phyloP scores from a whole-genome alignment of 768 basidiomycete genomes.

The Crassisporium funariophilum region DNA sequence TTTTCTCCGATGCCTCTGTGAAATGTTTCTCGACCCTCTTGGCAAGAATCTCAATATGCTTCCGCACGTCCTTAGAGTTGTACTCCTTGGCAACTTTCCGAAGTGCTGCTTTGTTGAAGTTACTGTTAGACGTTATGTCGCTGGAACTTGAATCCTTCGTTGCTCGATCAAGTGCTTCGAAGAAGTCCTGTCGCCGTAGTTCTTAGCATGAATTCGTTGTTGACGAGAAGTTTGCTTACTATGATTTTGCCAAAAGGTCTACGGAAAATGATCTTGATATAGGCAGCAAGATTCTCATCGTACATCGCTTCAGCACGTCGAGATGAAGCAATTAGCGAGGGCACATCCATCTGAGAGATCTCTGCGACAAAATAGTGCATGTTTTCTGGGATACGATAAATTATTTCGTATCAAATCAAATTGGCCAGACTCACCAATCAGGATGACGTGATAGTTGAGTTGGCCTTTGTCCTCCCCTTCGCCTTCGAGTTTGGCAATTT shows the following conservation, averaged over 20 bases:
- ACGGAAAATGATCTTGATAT: conserved; percentile 84
- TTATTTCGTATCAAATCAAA: background rate
- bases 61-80: conserved; percentile 86
- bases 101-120: conserved; percentile 75
- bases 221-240: conserved; percentile 45
- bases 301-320: conserved; percentile 81
- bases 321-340: conserved; percentile 62
- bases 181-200: conserved; percentile 72
- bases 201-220: background rate
- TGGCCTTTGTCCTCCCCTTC: conserved; percentile 96
- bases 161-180: conserved; percentile 89
- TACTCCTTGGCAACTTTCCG: conserved; percentile 87
- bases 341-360: conserved; percentile 67
- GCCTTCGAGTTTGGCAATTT: conserved; percentile 94
- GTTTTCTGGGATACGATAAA: conserved; percentile 63
- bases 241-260: conserved; percentile 86
- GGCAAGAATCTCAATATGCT: conserved; percentile 82
- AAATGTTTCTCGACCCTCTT: conserved; percentile 97
- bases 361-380: conserved; percentile 94
- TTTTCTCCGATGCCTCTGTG: conserved; percentile 74
- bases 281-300: conserved; percentile 85
- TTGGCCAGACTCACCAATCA: conserved; percentile 70
- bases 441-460: conserved; percentile 92
- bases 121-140: conserved; percentile 74
- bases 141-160: conserved; percentile 76